Conservation (phyloP, 2,329 filamentous ascomycete genomes). For the Rutstroemia sp. region DNA sequence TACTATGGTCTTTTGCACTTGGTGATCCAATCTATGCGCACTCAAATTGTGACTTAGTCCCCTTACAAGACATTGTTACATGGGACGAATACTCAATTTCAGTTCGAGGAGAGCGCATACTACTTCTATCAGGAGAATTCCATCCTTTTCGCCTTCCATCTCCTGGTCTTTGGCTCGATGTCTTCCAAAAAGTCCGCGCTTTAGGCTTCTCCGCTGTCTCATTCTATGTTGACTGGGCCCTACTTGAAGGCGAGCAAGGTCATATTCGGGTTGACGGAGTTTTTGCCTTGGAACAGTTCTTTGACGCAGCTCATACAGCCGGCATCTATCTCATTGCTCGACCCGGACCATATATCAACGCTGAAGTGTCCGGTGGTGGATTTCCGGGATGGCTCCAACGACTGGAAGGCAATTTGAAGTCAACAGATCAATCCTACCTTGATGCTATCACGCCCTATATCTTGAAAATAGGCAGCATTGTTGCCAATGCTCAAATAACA, state of each 20-base stretch:
- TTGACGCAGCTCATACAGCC: conserved; percentile 63
- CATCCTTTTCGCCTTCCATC: conserved; percentile 57
- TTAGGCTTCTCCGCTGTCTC: conserved; percentile 74
- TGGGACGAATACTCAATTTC: conserved; percentile 59
- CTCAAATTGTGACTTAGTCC: no score
- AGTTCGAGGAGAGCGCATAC: conserved; percentile 54
- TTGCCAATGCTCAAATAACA: conserved; percentile 72
- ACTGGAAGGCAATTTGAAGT: conserved; percentile 56
- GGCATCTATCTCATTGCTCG: conserved; percentile 69
- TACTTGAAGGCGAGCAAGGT: conserved; percentile 66
- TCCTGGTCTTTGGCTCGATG: conserved; percentile 56
- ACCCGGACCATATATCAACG: conserved; percentile 60
- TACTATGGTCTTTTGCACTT: no score
- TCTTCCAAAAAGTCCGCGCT: conserved; percentile 78
- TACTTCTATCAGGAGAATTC: conserved; percentile 57
- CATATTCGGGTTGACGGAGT: conserved; percentile 63
- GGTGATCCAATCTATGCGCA: no score
- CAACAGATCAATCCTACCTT: conserved; percentile 53
- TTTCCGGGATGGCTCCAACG: conserved; percentile 76
- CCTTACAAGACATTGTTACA: conserved; percentile 34
- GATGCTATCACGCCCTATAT: conserved; percentile 57
- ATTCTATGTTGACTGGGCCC: conserved; percentile 73
- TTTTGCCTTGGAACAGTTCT: conserved; percentile 67
- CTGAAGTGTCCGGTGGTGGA: conserved; percentile 67
- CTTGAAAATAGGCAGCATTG: conserved; percentile 50